phyloP scores from a whole-genome alignment of 345 rosid genomes.

The Salix suchowensis region DNA sequence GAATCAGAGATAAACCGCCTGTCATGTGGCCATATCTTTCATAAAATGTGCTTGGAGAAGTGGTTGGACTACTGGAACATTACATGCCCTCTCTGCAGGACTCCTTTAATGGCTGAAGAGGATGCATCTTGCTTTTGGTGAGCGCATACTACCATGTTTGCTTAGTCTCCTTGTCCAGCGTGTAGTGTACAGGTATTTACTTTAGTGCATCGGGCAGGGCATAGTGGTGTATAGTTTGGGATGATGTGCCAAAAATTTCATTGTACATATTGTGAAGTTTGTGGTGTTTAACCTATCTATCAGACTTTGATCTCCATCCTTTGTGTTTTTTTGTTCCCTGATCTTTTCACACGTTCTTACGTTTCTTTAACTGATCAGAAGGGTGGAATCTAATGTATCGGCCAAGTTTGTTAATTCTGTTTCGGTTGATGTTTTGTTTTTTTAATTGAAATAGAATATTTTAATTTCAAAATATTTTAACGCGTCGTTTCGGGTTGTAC shows the following conservation, averaged over 20 bases:
- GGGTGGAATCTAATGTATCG: too few species aligned
- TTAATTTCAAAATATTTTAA: too few species aligned
- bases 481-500: fast-evolving
- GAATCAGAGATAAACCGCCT: conserved; percentile 62
- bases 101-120: conserved; percentile 50
- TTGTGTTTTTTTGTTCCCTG: neutral
- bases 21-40: conserved; percentile 67
- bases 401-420: too few species aligned
- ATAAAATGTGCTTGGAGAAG: conserved; percentile 69
- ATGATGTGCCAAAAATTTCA: conserved; percentile 3
- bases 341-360: too few species aligned
- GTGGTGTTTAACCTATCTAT: conserved; percentile 15
- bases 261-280: conserved; percentile 29
- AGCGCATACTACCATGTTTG: neutral
- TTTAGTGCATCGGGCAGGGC: neutral
- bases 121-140: conserved; percentile 48
- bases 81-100: conserved; percentile 77
- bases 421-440: too few species aligned
- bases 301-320: conserved; percentile 1
- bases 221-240: conserved; percentile 6
- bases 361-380: too few species aligned
- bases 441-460: too few species aligned
- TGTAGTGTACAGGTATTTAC: conserved; percentile 16
- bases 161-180: conserved; percentile 6
- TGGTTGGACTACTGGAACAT: conserved; percentile 70